Evolutionary conservation across 768 basidiomycete species (phyloP), one percentile per base, ranked within the genome.

Genomic region (Tephrocybe sp.): DNA sequence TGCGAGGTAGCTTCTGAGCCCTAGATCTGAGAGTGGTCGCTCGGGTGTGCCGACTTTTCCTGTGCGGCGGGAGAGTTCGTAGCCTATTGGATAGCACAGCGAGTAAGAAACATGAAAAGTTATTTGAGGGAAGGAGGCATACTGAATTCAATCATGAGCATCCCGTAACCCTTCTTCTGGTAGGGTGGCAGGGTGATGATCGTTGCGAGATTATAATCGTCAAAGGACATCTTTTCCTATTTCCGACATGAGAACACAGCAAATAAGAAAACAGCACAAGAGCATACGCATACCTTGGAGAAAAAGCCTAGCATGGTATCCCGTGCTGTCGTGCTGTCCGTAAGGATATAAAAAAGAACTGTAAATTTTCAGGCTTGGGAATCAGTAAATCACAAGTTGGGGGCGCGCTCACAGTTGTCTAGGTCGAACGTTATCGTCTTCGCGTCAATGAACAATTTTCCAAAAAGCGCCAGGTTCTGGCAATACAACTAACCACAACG

Each of bases 71-170:
- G 92, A 97, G 6, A 98, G 75, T 64, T 96, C 92, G 62, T 99
- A 99, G 67, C 95, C 95, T 98, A 14, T 7, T 22, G 7, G 32
- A 58, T 31, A 30, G 9, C 3, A 44, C 35, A 7, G 45, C 19
- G 48, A 12, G 36, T 14, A 5, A 33, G n/a, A 31, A 35, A 20
- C n/a, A 10, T 47, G 31, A 13, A 20, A 16, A 17, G 5, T 39
- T 34, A 19, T 7, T 32, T 39, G 30, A 47, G 20, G 4, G 33
- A 39, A 32, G 0, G 16, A 36, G n/a, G 71, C 92, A 39, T 63
- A 96, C 96, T 98, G 75, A 98, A 97, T 72, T 99, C 96, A 56
- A 98, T 98, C 78, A 99, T 79, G 20, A 98, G 84, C 78, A 91
- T 92, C 2, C 96, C 97, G 60, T 88, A 97, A 5, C 93, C 90